Evolutionary conservation across 2,329 filamentous ascomycete genomes (phyloP).

Genomic region (Scleromitrula shiraiana): DNA sequence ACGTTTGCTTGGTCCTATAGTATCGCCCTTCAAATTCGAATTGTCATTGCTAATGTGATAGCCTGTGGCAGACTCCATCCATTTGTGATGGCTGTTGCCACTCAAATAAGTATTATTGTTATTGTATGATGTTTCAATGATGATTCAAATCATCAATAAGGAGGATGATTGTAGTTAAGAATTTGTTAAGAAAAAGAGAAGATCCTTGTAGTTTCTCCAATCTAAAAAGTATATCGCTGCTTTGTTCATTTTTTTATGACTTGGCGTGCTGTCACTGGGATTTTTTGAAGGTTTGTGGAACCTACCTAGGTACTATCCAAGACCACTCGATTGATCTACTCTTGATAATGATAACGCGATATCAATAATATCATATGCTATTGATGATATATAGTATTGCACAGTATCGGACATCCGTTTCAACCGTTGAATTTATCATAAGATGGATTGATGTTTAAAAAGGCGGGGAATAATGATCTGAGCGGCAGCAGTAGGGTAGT

Average conservation of each 20-base stretch:
- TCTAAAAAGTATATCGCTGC: neutral
- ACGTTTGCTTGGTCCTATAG: conserved; percentile 5
- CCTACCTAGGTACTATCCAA: too few species aligned
- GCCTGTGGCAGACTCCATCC: conserved; percentile 23
- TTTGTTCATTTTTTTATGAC: neutral
- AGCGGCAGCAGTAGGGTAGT: too few species aligned
- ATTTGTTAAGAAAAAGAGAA: neutral
- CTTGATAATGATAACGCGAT: too few species aligned
- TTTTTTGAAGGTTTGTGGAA: neutral
- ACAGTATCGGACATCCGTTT: too few species aligned
- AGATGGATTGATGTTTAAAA: too few species aligned
- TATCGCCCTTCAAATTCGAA: conserved; percentile 3
- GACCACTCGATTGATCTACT: too few species aligned
- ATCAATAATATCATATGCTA: too few species aligned
- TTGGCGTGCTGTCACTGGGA: neutral
- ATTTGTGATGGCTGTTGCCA: conserved; percentile 14
- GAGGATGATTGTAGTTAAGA: neutral
- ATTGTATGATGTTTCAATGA: too few species aligned
- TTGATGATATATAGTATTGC: too few species aligned
- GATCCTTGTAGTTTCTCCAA: conserved; percentile 2
- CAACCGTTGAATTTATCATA: too few species aligned
- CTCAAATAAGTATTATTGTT: neutral
- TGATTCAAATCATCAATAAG: neutral
- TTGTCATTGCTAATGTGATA: conserved; percentile 14
- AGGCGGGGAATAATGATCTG: too few species aligned